phyloP scores from a whole-genome alignment of 768 basidiomycete species.

The Leccinum longicurvipes region DNA sequence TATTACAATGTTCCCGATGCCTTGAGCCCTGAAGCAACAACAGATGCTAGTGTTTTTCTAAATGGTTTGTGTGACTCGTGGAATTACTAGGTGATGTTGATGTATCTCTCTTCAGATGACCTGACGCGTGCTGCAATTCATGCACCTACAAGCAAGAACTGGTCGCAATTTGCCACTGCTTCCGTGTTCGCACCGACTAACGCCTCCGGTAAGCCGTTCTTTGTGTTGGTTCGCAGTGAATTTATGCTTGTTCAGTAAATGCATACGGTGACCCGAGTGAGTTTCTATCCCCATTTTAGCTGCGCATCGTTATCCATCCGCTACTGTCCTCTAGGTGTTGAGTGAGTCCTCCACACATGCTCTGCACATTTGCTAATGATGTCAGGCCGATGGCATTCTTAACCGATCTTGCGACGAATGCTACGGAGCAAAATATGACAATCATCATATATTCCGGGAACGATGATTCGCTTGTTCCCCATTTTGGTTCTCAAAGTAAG shows the following conservation, averaged over 20 bases:
- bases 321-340: constrained; percentile 24
- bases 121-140: constrained; percentile 57
- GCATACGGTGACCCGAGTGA: constrained; percentile 31
- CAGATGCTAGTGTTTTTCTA: constrained; percentile 52
- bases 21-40: constrained; percentile 41
- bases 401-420: constrained; percentile 62
- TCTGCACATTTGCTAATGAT: neutral
- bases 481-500: constrained; percentile 60
- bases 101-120: constrained; percentile 36
- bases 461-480: constrained; percentile 61
- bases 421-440: constrained; percentile 43
- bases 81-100: constrained; percentile 46
- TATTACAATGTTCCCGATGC: constrained; percentile 47
- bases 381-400: constrained; percentile 61
- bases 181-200: constrained; percentile 18
- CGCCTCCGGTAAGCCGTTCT: constrained; percentile 9
- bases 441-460: constrained; percentile 65
- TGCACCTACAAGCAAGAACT: constrained; percentile 60
- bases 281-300: neutral
- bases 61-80: constrained; percentile 46
- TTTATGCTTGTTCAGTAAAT: constrained; percentile 13
- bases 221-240: neutral
- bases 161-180: constrained; percentile 31
- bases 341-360: constrained; percentile 23
- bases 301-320: neutral